These are phyloP conservation scores for Carpinus fangiana DNA, from an alignment of 306 rosid genomes.

Conservation along the genomic window DNA sequence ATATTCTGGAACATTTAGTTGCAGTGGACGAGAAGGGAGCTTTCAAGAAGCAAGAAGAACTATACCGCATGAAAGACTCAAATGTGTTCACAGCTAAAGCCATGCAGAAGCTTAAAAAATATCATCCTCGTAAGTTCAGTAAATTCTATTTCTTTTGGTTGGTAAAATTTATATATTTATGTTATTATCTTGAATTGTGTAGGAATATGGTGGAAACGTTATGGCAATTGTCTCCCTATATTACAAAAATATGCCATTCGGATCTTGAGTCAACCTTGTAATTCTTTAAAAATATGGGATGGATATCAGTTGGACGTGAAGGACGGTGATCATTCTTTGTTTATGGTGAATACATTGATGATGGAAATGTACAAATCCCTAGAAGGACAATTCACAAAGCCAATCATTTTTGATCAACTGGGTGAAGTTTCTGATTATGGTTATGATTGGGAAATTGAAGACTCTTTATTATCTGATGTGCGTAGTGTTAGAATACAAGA, in stretches of 20 bases:
- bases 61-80: neutral
- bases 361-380: neutral
- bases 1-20: neutral
- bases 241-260: constrained; percentile 2
- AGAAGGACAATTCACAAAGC: neutral
- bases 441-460: too few relatives aligned
- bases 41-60: neutral
- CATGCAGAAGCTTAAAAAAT: neutral
- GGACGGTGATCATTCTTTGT: too few relatives aligned
- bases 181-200: neutral
- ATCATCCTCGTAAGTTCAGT: neutral
- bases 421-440: neutral
- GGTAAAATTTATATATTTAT: neutral
- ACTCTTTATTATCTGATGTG: too few relatives aligned
- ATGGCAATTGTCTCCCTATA: neutral
- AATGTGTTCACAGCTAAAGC: neutral
- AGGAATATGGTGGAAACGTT: constrained; percentile 7
- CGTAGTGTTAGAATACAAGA: too few relatives aligned
- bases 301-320: too few relatives aligned
- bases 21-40: neutral
- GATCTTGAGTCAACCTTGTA: constrained; percentile 5
- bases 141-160: neutral
- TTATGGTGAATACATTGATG: constrained; percentile 6
- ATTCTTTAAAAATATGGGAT: too few relatives aligned
- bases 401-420: neutral